Evolutionary conservation across 305 asterid genomes (phyloP), one percentile per base, ranked within the genome.

Genomic region (Fraxinus latifolia): DNA sequence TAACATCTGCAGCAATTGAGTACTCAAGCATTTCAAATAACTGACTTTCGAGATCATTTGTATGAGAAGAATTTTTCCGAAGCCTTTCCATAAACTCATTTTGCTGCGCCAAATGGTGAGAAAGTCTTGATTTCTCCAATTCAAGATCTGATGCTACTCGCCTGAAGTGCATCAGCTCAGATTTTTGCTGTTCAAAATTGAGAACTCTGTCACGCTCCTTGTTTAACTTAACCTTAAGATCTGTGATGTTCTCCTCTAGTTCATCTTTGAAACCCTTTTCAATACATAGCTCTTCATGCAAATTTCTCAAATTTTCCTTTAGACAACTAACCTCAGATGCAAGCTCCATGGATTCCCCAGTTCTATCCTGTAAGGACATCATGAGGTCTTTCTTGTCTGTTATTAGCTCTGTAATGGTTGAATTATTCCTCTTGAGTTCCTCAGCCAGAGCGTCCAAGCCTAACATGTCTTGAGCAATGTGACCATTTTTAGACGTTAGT

Each of bases 41-140:
- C 88, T 88, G 91, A 81, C 83, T 86, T 89, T 88, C 91, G 60
- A 91, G 85, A 86, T 58, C 85, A 87, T 85, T 81, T 86, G 85
- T 85, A 85, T 23, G 15, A 71, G 91, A 87, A 76, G 83, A 39
- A 65, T 84, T 82, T 77, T 81, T 82, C 86, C 86, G 84, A 79
- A 92, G 89, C 79, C 88, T 85, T 80, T 88, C 92, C 79, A 90
- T 81, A n/a, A 86, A 79, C 83, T 78, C 83, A 12, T 83, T 88
- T 73, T 86, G 91, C 89, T 87, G 91, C 86, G 47, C 82, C 81
- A 91, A 79, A 80, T 86, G 91, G 82, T 71, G 87, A 71, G 25
- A 71, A 75, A 93, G 91, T 82, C 91, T 91, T 55, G 90, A 90
- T 80, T 89, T 96, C 87, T 94, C 97, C 85, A 77, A 50, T 84